Percentiles rank a stretch among this genome's conserved stretches.
Conservation (phyloP, 169 alveolate species). For the Plasmodium chabaudi region DNA sequence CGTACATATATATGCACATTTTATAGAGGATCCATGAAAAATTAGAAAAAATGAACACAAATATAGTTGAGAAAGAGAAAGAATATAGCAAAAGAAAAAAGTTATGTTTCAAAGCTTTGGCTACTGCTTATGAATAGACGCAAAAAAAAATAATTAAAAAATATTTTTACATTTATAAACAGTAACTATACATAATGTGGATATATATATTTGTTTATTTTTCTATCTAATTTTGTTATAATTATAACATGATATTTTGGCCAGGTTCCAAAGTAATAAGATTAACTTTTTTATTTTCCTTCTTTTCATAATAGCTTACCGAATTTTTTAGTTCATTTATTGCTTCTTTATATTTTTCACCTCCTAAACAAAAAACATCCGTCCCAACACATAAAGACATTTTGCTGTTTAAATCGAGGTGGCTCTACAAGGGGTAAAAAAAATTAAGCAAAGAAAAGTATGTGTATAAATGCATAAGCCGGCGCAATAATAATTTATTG, state of each 20-base stretch:
- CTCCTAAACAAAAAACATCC: constrained; percentile 77
- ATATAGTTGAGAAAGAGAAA: constrained; percentile 57
- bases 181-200: constrained; percentile 10
- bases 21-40: constrained; percentile 60
- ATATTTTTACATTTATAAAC: no score
- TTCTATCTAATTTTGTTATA: background rate
- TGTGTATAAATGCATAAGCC: background rate
- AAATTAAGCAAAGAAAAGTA: background rate
- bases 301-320: constrained; percentile 38
- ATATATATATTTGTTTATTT: background rate
- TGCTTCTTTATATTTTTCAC: constrained; percentile 72
- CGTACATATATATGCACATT: background rate
- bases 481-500: background rate
- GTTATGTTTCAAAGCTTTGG: constrained; percentile 70
- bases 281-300: constrained; percentile 51
- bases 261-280: constrained; percentile 75
- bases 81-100: constrained; percentile 73
- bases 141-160: no score
- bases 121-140: constrained; percentile 68
- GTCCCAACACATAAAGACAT: constrained; percentile 49
- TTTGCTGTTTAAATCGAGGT: constrained; percentile 67
- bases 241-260: constrained; percentile 23
- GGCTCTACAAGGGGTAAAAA: constrained; percentile 27
- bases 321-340: constrained; percentile 29
- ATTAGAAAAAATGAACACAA: constrained; percentile 61